Evolutionary conservation across 352 stramenopile genomes (phyloP), one percentile per base, ranked within the genome.

Genomic region (Phytophthora syringae): DNA sequence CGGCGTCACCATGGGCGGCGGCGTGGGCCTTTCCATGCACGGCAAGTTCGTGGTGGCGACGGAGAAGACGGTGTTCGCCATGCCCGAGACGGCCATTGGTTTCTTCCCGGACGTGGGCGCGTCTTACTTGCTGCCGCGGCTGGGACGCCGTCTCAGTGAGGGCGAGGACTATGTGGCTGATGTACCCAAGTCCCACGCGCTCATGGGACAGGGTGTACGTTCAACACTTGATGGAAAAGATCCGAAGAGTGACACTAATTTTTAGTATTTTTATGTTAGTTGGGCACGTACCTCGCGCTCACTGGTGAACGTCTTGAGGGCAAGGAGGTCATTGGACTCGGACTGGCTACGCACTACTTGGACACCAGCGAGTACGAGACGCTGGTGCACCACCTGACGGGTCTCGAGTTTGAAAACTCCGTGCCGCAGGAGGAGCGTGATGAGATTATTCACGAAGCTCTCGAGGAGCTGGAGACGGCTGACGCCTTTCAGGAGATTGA

Each of bases 1-100:
- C 79, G 98, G 98, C 50, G 91, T 99, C 43, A 98, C 98, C 42
- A 99, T 99, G 97, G 98, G 98, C 61, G 98, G 98, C 55, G 98
- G 98, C 59, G 97, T 99, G 30, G 98, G 98, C 0, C 72, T 99
- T 28, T 99, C 94, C 12, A 91, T 99, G 67, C 94, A 99, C 80
- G 97, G 97, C 58, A 95, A 95, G 64, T 98, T 99, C 67, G 83
- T 98, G 15, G 83, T 99, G 18, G 95, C 97, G 7, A 99, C 97
- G 1, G 95, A 99, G 77, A 95, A 98, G 70, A 98, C 97, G 40
- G 27, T 99, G 1, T 99, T 99, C 71, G 94, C 97, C n/a, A 99
- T 99, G 97, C 98, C 98, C 7, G 98, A 99, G 86, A 98, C 90
- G 11, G 95, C 89, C 7, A 98, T 99, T 67, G 98, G 98, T 7